phyloP scores from a whole-genome alignment of 1,139 yeast genomes.

The Saccharomycopsis phalli region DNA sequence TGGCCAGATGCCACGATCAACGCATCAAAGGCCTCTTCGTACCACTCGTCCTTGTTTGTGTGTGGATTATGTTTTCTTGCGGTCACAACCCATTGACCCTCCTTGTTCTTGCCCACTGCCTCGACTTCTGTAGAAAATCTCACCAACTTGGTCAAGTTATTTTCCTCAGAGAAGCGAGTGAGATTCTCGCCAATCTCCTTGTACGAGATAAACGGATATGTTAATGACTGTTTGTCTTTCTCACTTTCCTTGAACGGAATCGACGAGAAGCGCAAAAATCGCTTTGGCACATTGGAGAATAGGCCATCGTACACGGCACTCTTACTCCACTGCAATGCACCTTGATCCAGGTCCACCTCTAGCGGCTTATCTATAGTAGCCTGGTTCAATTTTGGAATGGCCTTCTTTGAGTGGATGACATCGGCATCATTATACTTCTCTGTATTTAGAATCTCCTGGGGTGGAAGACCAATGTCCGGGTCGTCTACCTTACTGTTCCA shows the following conservation, averaged over 20 bases:
- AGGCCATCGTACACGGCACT: conserved; percentile 37
- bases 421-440: conserved; percentile 24
- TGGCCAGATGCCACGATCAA: conserved; percentile 42
- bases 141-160: conserved; percentile 30
- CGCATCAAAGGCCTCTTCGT: conserved; percentile 34
- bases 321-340: conserved; percentile 32
- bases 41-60: conserved; percentile 26
- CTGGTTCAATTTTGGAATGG: conserved; percentile 19
- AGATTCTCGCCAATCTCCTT: conserved; percentile 32
- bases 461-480: conserved; percentile 22
- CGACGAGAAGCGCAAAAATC: conserved; percentile 37
- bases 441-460: conserved; percentile 22
- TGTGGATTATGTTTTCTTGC: conserved; percentile 26
- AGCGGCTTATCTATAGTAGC: conserved; percentile 22
- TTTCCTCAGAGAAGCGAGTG: conserved; percentile 27
- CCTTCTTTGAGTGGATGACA: conserved; percentile 22
- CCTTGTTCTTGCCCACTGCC: conserved; percentile 27
- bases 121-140: conserved; percentile 36
- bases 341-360: conserved; percentile 16
- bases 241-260: conserved; percentile 16
- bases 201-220: conserved; percentile 37
- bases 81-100: conserved; percentile 32
- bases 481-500: conserved; percentile 27
- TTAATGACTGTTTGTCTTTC: conserved; percentile 22
- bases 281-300: conserved; percentile 39